phyloP scores from a whole-genome alignment of 352 stramenopile species.

The Pythium dissotocum region DNA sequence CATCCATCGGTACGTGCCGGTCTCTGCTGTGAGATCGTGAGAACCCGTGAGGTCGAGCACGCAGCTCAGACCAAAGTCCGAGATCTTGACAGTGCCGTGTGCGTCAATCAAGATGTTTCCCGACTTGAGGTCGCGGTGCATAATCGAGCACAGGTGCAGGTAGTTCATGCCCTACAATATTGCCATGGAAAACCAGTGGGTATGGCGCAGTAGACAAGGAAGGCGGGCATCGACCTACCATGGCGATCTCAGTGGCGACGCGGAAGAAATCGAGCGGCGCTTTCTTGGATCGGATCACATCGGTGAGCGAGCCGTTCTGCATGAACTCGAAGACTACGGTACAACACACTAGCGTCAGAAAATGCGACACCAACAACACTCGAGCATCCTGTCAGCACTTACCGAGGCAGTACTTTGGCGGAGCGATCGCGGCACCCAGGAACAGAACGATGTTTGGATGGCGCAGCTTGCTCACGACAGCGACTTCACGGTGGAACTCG shows the following conservation, averaged over 20 bases:
- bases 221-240: conserved; percentile 39
- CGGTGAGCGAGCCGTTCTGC: conserved; percentile 82
- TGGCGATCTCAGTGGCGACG: conserved; percentile 72
- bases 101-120: conserved; percentile 91
- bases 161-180: conserved; percentile 90
- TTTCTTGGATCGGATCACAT: conserved; percentile 73
- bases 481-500: conserved; percentile 84
- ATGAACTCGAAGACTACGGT: conserved; percentile 85
- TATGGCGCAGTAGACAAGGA: neutral
- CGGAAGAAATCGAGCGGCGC: conserved; percentile 81
- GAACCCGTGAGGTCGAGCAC: conserved; percentile 79
- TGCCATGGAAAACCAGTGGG: neutral
- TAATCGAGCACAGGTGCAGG: conserved; percentile 92
- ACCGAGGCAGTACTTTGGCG: conserved; percentile 82
- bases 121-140: conserved; percentile 97
- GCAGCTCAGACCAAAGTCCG: conserved; percentile 87
- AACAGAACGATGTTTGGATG: conserved; percentile 89
- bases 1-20: conserved; percentile 94
- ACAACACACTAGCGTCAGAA: neutral
- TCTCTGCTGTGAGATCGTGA: conserved; percentile 83
- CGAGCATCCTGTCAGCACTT: conserved; percentile 23
- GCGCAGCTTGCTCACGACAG: conserved; percentile 82
- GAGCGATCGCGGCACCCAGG: conserved; percentile 73
- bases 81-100: conserved; percentile 86
- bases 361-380: neutral